phyloP scores from a whole-genome alignment of 202 grass and related monocot species.

The Dendrocalamus latiflorus region DNA sequence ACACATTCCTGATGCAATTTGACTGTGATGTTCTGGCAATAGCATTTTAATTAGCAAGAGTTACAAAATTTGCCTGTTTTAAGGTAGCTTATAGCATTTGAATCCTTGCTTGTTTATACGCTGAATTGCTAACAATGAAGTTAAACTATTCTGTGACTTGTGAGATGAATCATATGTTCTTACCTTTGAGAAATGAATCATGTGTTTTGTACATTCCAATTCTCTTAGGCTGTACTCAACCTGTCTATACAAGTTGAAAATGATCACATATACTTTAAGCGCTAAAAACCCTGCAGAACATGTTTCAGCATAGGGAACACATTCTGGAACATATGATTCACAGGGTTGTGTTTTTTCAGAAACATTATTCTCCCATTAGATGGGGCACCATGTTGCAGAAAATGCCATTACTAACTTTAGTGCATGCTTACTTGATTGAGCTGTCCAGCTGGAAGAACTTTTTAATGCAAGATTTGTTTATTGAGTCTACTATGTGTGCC shows the following conservation, averaged over 20 bases:
- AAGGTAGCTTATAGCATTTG: background rate
- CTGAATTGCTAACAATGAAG: background rate
- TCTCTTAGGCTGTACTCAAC: background rate
- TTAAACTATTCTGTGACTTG: background rate
- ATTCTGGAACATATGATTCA: no score
- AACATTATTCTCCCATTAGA: background rate
- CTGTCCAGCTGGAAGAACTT: background rate
- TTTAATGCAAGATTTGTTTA: background rate
- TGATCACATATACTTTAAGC: background rate
- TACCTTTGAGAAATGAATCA: background rate
- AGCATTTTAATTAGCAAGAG: background rate
- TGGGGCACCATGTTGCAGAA: background rate
- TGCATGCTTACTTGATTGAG: background rate
- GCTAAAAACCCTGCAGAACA: background rate
- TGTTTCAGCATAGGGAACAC: background rate
- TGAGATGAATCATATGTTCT: background rate
- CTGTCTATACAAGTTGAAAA: background rate
- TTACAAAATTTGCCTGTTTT: background rate
- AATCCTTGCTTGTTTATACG: background rate
- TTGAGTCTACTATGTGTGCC: background rate
- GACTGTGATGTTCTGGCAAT: background rate
- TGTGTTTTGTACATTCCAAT: background rate
- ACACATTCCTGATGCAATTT: background rate
- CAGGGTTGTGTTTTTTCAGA: background rate
- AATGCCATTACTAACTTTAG: background rate